A percentile compares a stretch with the other conserved stretches of the same genome.
These are phyloP conservation scores for Trichoderma erinaceum DNA, from an alignment of 495 filamentous ascomycete genomes.

Conservation along the genomic window DNA sequence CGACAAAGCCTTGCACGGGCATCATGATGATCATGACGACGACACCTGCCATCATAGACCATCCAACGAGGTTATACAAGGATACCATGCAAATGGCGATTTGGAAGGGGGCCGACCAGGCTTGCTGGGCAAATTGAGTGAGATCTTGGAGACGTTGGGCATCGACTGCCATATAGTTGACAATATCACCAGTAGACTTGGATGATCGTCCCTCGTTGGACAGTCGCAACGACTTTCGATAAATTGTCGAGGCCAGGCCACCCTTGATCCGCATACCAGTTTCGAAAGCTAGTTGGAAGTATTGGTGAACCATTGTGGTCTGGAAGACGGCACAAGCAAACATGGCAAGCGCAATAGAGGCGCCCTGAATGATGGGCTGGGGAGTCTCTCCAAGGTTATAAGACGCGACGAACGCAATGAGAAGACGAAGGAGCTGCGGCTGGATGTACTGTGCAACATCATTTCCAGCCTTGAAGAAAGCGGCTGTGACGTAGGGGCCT, in stretches of 20 bases:
- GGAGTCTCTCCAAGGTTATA: constrained; percentile 55
- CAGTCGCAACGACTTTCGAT: constrained; percentile 79
- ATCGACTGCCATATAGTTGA: constrained; percentile 98
- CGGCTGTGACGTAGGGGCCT: constrained; percentile 70
- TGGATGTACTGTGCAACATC: constrained; percentile 83
- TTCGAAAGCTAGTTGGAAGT: constrained; percentile 92
- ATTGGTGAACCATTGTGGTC: constrained; percentile 74
- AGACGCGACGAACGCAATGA: constrained; percentile 84
- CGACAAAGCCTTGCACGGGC: constrained; percentile 90
- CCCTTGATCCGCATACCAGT: constrained; percentile 96
- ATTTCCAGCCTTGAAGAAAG: constrained; percentile 77
- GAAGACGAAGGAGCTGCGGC: constrained; percentile 77
- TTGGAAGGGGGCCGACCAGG: constrained; percentile 96
- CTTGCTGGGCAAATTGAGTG: constrained; percentile 88
- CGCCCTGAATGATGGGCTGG: constrained; percentile 74
- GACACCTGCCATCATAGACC: constrained; percentile 94
- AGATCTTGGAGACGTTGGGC: constrained; percentile 91
- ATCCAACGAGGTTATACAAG: constrained; percentile 86
- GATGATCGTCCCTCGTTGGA: constrained; percentile 87
- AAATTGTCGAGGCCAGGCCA: constrained; percentile 81
- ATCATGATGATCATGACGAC: constrained; percentile 97
- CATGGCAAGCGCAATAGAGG: constrained; percentile 87
- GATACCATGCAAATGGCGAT: constrained; percentile 93
- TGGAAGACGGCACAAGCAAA: constrained; percentile 80
- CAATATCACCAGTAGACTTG: constrained; percentile 96